Percentiles rank a stretch among this genome's conserved stretches.
Evolutionary conservation across 345 rosid species (phyloP).

Genomic region (Abelmoschus esculentus): DNA sequence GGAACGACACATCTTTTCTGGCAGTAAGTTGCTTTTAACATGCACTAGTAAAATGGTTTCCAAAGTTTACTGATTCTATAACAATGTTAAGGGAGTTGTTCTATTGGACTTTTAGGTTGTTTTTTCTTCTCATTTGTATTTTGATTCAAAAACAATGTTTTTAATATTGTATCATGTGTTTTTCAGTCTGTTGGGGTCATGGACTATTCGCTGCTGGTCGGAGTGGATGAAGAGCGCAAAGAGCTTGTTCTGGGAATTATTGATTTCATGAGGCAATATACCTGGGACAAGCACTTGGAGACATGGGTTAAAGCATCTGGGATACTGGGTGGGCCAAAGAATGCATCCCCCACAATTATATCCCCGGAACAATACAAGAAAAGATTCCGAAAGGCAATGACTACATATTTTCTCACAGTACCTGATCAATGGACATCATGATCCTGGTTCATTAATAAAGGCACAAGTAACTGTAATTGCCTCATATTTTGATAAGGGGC

Average conservation of each 20-base stretch:
- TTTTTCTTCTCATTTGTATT: not conserved
- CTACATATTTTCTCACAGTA: conserved; percentile 79
- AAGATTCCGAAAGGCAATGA: conserved; percentile 95
- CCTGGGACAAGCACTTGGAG: conserved; percentile 99
- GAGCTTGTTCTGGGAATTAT: conserved; percentile 93
- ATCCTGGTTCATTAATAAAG: conserved; percentile 22
- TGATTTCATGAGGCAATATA: conserved; percentile 98
- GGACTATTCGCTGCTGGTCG: conserved; percentile 96
- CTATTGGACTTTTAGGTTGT: not conserved
- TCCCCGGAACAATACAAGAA: conserved; percentile 94
- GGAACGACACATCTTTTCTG: conserved; percentile 90
- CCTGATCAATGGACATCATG: conserved; percentile 92
- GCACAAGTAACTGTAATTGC: no score
- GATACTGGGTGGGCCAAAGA: conserved; percentile 76
- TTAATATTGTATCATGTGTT: not conserved
- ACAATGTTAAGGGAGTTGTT: not conserved
- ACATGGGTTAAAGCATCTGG: conserved; percentile 95
- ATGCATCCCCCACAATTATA: conserved; percentile 77
- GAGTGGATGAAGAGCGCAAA: conserved; percentile 76
- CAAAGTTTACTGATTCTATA: not conserved
- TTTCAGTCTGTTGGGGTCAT: conserved; percentile 72
- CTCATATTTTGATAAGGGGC: no score
- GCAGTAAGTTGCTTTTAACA: conserved; percentile 50
- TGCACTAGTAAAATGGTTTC: not conserved
- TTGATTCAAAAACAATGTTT: not conserved